A percentile compares a stretch with the other conserved stretches of the same genome.
Evolutionary conservation across 148 eudicot species (phyloP).

Genomic region (Suaeda aralocaspica): DNA sequence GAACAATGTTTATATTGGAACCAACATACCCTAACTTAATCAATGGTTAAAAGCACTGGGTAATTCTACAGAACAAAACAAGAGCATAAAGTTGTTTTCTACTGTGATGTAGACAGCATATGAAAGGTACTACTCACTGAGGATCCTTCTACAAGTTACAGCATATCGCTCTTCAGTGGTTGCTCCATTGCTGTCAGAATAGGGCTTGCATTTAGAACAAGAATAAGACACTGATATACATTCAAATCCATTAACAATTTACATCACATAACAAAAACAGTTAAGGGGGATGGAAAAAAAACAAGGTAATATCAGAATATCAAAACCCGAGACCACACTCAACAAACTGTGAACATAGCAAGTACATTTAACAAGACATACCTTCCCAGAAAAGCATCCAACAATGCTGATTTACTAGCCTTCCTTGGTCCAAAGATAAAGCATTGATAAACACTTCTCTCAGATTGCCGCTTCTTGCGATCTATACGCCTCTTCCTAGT

Average conservation of each 20-base stretch:
- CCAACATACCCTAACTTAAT: not conserved
- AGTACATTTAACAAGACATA: slow-evolving; percentile 15
- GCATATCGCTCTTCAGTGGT: slow-evolving; percentile 59
- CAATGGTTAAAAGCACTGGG: no score
- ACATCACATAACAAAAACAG: not conserved
- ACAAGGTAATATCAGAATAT: not conserved
- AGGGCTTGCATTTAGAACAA: slow-evolving; percentile 51
- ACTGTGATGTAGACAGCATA: not conserved
- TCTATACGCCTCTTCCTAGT: slow-evolving; percentile 78
- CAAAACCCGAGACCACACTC: no score
- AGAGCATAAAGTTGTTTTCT: not conserved
- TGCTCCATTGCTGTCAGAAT: slow-evolving; percentile 44
- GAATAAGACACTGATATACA: not conserved
- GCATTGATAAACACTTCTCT: slow-evolving; percentile 87
- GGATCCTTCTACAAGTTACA: slow-evolving; percentile 58
- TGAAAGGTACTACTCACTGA: slow-evolving; percentile 43
- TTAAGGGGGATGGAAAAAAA: not conserved
- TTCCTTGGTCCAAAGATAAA: slow-evolving; percentile 89
- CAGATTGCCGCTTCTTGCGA: slow-evolving; percentile 79
- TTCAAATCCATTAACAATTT: no score
- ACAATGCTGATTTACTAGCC: slow-evolving; percentile 75
- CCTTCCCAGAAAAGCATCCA: slow-evolving; percentile 81
- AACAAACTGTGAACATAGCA: not conserved
- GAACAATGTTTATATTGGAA: not conserved
- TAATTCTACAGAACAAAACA: not conserved